These are phyloP conservation scores for Termitomyces sp. DNA, from an alignment of 768 basidiomycete species.

Conservation along the genomic window DNA sequence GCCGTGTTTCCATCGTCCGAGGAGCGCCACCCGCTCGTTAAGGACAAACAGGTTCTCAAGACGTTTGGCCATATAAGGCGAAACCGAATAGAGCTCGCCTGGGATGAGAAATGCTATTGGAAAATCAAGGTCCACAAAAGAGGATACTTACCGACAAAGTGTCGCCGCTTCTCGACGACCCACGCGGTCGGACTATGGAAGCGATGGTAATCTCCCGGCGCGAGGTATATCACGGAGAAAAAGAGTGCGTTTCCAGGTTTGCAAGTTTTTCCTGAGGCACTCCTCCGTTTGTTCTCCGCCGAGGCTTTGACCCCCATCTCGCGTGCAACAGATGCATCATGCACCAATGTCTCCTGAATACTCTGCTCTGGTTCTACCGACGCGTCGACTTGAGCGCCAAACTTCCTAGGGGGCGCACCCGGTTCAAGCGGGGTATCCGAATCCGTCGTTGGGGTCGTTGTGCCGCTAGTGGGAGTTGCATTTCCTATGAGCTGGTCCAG, in stretches of 20 bases:
- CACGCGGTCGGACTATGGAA: constrained; percentile 95
- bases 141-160: constrained; percentile 71
- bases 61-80: constrained; percentile 91
- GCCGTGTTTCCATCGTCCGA: constrained; percentile 92
- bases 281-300: constrained; percentile 21
- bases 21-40: constrained; percentile 95
- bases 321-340: constrained; percentile 66
- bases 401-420: constrained; percentile 39
- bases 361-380: constrained; percentile 52
- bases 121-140: constrained; percentile 6
- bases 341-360: constrained; percentile 50
- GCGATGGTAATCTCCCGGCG: constrained; percentile 96
- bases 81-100: constrained; percentile 95
- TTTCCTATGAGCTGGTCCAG: constrained; percentile 82
- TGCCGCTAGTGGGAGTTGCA: constrained; percentile 13
- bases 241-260: constrained; percentile 80
- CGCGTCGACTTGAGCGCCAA: constrained; percentile 68
- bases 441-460: constrained; percentile 28
- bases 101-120: background rate
- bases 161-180: constrained; percentile 94
- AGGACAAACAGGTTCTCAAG: constrained; percentile 91
- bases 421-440: constrained; percentile 23
- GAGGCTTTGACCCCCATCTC: constrained; percentile 56
- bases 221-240: constrained; percentile 95
- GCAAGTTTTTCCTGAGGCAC: constrained; percentile 40